Conservation (phyloP, 306 rosid species). For the Quillaja saponaria region DNA sequence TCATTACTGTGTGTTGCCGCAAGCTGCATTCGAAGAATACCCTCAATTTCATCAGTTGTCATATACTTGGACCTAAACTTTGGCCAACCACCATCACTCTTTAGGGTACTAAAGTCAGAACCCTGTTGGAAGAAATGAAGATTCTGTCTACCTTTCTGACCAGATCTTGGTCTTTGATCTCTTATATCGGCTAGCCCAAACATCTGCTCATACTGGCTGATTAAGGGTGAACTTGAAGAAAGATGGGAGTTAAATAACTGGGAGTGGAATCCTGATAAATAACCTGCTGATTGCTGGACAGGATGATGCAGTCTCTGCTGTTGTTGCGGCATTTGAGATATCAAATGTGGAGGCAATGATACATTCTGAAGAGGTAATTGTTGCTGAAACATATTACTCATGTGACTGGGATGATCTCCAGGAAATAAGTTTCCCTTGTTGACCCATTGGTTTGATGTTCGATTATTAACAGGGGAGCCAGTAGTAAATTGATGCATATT, state of each 20-base stretch:
- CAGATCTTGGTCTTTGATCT: constrained; percentile 71
- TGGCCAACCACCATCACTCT: constrained; percentile 73
- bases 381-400: constrained; percentile 53
- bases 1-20: constrained; percentile 95
- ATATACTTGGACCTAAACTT: constrained; percentile 76
- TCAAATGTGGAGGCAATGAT: constrained; percentile 50
- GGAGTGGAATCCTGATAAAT: constrained; percentile 51
- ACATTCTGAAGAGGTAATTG: constrained; percentile 62
- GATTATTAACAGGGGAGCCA: constrained; percentile 43
- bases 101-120: constrained; percentile 56
- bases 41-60: constrained; percentile 84
- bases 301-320: constrained; percentile 58
- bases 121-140: constrained; percentile 60
- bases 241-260: constrained; percentile 52
- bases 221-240: constrained; percentile 61
- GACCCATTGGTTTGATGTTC: constrained; percentile 52
- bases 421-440: constrained; percentile 50
- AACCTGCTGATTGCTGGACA: constrained; percentile 51
- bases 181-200: constrained; percentile 73
- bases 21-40: constrained; percentile 91
- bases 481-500: constrained; percentile 49
- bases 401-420: constrained; percentile 52
- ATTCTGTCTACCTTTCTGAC: constrained; percentile 61
- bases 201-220: constrained; percentile 75
- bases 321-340: constrained; percentile 57